Percentiles rank a stretch among this genome's conserved stretches.
Evolutionary conservation across 805 yeast genomes (phyloP).

Genomic region (Hanseniaspora lindneri): DNA sequence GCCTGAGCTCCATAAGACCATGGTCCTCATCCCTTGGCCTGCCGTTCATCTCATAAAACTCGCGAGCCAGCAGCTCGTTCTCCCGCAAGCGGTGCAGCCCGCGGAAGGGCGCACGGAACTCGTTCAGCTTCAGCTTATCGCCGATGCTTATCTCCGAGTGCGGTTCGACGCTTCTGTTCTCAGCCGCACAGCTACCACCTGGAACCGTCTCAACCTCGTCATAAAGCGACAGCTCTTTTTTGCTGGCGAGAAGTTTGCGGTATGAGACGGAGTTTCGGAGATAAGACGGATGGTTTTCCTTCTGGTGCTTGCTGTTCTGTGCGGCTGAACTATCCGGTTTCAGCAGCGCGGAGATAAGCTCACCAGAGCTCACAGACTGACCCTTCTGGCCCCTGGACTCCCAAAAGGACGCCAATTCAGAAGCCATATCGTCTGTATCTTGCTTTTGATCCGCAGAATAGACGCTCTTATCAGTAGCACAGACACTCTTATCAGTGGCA

Average conservation of each 20-base stretch:
- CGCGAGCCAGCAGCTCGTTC: background rate
- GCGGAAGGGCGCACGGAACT: slow-evolving; percentile 5
- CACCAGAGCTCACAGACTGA: no score
- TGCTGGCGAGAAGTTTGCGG: background rate
- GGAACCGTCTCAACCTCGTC: slow-evolving; percentile 3
- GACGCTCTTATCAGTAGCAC: no score
- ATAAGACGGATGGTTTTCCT: background rate
- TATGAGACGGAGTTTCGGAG: background rate
- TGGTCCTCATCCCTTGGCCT: no score
- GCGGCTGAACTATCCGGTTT: no score
- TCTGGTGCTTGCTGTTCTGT: no score
- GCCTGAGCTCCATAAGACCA: no score
- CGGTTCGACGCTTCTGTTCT: background rate
- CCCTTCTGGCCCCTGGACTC: no score
- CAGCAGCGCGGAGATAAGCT: no score
- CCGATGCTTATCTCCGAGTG: background rate
- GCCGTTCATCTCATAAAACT: background rate
- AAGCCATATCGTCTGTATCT: no score
- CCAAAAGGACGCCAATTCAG: background rate
- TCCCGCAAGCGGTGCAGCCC: background rate
- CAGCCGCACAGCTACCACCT: no score
- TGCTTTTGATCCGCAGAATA: no score
- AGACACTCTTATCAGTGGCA: no score
- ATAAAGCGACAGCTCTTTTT: background rate
- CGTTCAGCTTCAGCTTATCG: slow-evolving; percentile 12